Percentiles rank a stretch among this genome's conserved stretches.
Evolutionary conservation across 768 basidiomycete species (phyloP).

Genomic region (Hysterangium stoloniferum): DNA sequence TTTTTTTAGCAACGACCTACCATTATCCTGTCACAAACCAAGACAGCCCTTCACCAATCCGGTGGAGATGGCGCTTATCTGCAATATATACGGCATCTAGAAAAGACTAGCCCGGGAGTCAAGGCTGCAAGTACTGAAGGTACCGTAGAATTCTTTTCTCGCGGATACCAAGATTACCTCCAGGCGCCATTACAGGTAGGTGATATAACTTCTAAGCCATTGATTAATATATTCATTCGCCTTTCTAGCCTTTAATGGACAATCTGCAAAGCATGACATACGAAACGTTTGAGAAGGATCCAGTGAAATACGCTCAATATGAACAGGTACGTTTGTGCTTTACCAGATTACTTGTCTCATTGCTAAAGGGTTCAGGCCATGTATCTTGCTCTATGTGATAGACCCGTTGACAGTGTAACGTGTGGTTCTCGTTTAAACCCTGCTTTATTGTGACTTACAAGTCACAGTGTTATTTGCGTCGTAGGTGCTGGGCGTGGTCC

Average conservation of each 20-base stretch:
- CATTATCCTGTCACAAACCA: slow-evolving; percentile 70
- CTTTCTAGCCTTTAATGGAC: slow-evolving; percentile 84
- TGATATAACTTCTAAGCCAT: slow-evolving; percentile 6
- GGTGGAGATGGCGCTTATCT: slow-evolving; percentile 86
- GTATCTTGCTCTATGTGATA: slow-evolving; percentile 36
- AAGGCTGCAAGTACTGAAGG: slow-evolving; percentile 57
- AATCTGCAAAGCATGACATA: slow-evolving; percentile 94
- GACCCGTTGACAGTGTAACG: slow-evolving; percentile 54
- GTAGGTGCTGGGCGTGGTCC: slow-evolving; percentile 96
- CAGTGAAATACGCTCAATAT: slow-evolving; percentile 91
- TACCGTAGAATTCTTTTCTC: slow-evolving; percentile 83
- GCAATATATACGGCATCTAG: slow-evolving; percentile 81
- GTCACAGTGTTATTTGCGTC: slow-evolving; percentile 69
- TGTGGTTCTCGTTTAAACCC: slow-evolving; percentile 28
- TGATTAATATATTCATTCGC: not conserved
- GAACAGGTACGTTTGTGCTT: slow-evolving; percentile 58
- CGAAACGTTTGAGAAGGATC: slow-evolving; percentile 96
- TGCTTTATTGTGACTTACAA: slow-evolving; percentile 8
- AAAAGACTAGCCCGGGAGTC: slow-evolving; percentile 65
- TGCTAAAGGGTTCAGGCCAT: slow-evolving; percentile 10
- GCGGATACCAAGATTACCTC: slow-evolving; percentile 90
- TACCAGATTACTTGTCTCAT: not conserved
- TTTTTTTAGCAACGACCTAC: slow-evolving; percentile 69
- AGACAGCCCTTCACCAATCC: slow-evolving; percentile 53
- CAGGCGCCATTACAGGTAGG: slow-evolving; percentile 88